phyloP scores from a whole-genome alignment of 2,329 filamentous ascomycete genomes.

The Diaporthe australafricana region DNA sequence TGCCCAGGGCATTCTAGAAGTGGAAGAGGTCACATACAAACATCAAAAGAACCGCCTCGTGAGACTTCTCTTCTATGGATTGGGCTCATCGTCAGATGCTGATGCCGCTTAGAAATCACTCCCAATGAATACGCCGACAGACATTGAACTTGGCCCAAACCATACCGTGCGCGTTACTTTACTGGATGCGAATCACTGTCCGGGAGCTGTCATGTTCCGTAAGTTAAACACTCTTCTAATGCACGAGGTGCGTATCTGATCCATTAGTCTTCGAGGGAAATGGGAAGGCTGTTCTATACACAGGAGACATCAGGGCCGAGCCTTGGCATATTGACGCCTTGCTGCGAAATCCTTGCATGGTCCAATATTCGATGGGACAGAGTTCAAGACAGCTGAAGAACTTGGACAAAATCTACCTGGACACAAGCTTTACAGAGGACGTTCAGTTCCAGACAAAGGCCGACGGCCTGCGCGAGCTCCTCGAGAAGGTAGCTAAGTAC shows the following conservation, averaged over 20 bases:
- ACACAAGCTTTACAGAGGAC: conserved; percentile 78
- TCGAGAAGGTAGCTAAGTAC: conserved; percentile 76
- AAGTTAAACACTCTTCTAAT: conserved; percentile 41
- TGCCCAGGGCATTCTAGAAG: conserved; percentile 80
- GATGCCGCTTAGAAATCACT: conserved; percentile 72
- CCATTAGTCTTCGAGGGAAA: conserved; percentile 77
- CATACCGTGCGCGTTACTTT: conserved; percentile 82
- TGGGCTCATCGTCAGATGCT: neutral
- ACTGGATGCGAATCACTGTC: conserved; percentile 92
- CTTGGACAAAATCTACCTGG: conserved; percentile 87
- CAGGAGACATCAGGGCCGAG: conserved; percentile 88
- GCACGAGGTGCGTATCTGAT: neutral
- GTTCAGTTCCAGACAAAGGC: conserved; percentile 71
- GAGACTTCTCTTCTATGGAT: conserved; percentile 30
- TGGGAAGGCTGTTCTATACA: conserved; percentile 83
- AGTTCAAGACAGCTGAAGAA: conserved; percentile 57
- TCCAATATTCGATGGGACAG: conserved; percentile 72
- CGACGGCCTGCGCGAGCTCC: conserved; percentile 79
- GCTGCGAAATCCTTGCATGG: conserved; percentile 75
- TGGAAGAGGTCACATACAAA: conserved; percentile 78
- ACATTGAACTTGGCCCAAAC: conserved; percentile 78
- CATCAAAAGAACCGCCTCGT: conserved; percentile 78
- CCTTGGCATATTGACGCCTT: conserved; percentile 86
- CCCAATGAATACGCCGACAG: conserved; percentile 82
- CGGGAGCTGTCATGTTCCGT: conserved; percentile 91